phyloP scores from a whole-genome alignment of 2,329 filamentous ascomycete genomes.

The Calonectria multiphialidica region DNA sequence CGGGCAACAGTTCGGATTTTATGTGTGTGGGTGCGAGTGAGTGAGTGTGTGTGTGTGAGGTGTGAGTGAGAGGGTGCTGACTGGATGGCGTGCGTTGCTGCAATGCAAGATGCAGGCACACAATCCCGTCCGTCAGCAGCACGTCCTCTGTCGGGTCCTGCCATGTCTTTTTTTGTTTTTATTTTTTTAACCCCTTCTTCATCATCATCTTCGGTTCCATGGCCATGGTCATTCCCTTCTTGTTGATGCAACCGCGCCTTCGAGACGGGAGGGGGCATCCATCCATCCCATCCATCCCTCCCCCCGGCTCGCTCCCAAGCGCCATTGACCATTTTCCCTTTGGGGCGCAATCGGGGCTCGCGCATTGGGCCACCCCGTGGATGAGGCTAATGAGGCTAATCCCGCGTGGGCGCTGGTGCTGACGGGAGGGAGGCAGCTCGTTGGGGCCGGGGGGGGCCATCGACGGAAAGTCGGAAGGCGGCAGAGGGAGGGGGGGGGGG shows the following conservation, averaged over 20 bases:
- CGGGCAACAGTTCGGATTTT: neutral
- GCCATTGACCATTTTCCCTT: neutral
- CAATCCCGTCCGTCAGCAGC: too few relatives aligned
- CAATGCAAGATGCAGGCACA: neutral
- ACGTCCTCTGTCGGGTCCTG: too few relatives aligned
- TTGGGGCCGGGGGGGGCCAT: neutral
- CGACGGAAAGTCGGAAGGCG: slow-evolving; percentile 5
- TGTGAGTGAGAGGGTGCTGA: neutral
- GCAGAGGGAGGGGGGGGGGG: neutral
- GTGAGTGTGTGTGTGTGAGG: neutral
- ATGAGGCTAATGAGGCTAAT: neutral
- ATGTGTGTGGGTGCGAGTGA: neutral
- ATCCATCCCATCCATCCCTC: too few relatives aligned
- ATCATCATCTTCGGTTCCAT: too few relatives aligned
- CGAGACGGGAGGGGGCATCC: neutral
- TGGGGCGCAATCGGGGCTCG: neutral
- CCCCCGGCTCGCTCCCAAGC: neutral
- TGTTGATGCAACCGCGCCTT: neutral
- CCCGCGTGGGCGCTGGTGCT: neutral
- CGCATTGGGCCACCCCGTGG: neutral
- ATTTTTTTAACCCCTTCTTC: too few relatives aligned
- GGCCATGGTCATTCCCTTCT: too few relatives aligned
- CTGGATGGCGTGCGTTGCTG: too few relatives aligned
- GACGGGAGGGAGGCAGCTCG: neutral
- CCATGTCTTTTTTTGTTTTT: too few relatives aligned